These are phyloP conservation scores for Effrenium voratum DNA, from an alignment of 73 alveolate genomes.

Conservation along the genomic window DNA sequence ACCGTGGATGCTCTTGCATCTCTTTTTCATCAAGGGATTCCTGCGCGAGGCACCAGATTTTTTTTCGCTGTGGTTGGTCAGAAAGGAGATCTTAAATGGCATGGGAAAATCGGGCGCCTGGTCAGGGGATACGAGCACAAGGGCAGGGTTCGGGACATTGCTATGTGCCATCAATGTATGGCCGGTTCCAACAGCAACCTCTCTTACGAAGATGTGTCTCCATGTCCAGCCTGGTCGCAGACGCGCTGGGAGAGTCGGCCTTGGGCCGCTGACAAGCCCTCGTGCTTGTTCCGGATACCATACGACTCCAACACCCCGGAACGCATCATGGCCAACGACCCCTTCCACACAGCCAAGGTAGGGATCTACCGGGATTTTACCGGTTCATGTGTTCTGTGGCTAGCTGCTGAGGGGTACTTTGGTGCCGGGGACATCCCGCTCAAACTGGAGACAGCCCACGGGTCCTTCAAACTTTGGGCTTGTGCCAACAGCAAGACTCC, in stretches of 20 bases:
- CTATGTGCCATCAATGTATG: background rate
- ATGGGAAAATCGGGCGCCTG: background rate
- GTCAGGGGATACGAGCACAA: background rate
- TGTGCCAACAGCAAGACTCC: background rate
- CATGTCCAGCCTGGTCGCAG: too few species aligned
- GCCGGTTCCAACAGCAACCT: too few species aligned
- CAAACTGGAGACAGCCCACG: background rate
- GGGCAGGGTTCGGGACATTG: background rate
- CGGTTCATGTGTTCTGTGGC: background rate
- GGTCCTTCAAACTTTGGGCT: background rate
- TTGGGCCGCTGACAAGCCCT: too few species aligned
- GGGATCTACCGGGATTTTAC: conserved; percentile 1
- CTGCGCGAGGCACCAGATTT: background rate
- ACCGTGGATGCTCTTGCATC: background rate
- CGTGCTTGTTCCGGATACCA: too few species aligned
- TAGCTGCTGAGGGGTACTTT: background rate
- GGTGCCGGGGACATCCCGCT: background rate
- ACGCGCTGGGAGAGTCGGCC: too few species aligned
- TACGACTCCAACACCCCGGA: too few species aligned
- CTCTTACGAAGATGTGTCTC: too few species aligned
- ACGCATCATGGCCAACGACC: too few species aligned
- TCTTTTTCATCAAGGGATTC: background rate
- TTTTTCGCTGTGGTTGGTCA: background rate
- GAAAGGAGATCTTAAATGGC: background rate
- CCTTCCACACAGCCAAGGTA: background rate